Base-by-base conservation (phyloP, 495 filamentous ascomycete species). In the Bacidia gigantensis region DNA sequence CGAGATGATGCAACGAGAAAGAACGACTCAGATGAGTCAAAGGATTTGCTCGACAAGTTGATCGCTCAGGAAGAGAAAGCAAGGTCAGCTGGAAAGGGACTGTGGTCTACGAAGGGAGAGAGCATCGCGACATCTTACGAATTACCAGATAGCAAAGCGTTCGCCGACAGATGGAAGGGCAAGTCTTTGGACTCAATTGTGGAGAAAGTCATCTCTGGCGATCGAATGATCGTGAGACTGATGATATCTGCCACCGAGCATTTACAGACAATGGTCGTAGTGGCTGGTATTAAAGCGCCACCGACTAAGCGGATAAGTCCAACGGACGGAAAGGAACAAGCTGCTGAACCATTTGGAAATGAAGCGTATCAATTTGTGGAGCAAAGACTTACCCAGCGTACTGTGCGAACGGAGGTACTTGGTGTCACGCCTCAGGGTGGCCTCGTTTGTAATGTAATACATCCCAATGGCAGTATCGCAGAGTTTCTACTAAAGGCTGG, bases 401-500 rank as follows among this genome's bases (percentile, higher is more conserved):
- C 81, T 60, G 82, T 96, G 49, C 78, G 82, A 64, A 75, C 92
- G 50, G 78, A 83, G 43, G 68, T 95, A 25, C 74, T 96, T 24
- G 93, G 92, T 21, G 76, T 86, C 11, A 95, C 86, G 45, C 87
- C 87, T 0, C 89, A 95, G 64, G 80, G 79, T 43, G 87, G 92
- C 60, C 72, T 95, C 17, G 77, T 96, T 55, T 87, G 80, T 42
- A 75, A 76, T 29, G 75, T 99, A 22, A 73, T 85, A 40, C 93
- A 97, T 66, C 87, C 87, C 20, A 80, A 83, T 21, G 93, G 93
- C 45, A 94, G 85, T 65, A 92, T 99, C 64, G 87, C 89, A 24
- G 84, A 84, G 51, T 86, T 88, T 64, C 66, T 97, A 14, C 80
- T 96, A 23, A 79, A 87, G 56, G 86, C 85, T 43, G 93, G 93